Percentiles rank a stretch among this genome's conserved stretches.
These are phyloP conservation scores for Aspergillus uvarum DNA, from an alignment of 2,329 filamentous ascomycete genomes.

Conservation along the genomic window DNA sequence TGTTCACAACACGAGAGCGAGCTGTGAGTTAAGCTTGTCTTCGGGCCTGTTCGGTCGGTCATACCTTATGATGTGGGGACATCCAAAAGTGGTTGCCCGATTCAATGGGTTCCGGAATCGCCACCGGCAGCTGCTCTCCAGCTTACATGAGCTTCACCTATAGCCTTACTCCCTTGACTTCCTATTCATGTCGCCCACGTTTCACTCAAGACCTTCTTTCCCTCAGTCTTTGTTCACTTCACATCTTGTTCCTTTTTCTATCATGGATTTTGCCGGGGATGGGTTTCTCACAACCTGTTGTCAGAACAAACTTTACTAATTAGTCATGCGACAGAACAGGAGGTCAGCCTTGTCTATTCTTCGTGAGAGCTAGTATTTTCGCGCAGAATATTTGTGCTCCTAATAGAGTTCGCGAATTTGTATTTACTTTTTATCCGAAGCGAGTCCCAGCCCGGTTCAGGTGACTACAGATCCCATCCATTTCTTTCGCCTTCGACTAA, in stretches of 20 bases:
- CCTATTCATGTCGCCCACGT: not conserved
- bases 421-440: not conserved
- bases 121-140: conserved; percentile 6
- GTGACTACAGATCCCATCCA: not conserved
- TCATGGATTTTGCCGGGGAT: not conserved
- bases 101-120: conserved; percentile 2
- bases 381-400: conserved; percentile 1
- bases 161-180: not conserved
- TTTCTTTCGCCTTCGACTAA: not conserved
- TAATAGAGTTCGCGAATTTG: conserved; percentile 5
- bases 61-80: not conserved
- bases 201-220: not conserved
- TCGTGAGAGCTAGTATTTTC: not conserved
- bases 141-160: conserved; percentile 1
- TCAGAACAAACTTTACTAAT: conserved; percentile 10
- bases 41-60: not conserved
- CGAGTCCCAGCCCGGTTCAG: not conserved
- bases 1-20: not conserved
- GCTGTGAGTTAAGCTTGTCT: not conserved
- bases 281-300: not conserved
- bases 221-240: not conserved
- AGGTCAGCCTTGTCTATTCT: conserved; percentile 4
- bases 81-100: not conserved
- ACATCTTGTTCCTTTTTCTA: not conserved
- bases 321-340: conserved; percentile 2